These are phyloP conservation scores for Pneumocystis wakefieldiae DNA, from an alignment of 1,139 yeast species.

Conservation along the genomic window DNA sequence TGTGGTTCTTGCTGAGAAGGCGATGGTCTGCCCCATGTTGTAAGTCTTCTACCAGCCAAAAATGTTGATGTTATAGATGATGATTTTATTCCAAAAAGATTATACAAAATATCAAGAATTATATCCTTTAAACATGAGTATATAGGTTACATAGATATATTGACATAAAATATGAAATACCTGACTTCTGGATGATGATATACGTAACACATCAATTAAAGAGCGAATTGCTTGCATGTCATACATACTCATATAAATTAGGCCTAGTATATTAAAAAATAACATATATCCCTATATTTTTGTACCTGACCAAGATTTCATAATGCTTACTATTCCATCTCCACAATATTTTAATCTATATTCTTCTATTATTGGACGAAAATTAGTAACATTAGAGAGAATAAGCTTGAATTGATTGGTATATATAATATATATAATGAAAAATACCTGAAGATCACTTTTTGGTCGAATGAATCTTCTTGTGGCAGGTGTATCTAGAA, in stretches of 20 bases:
- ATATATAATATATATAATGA: not conserved
- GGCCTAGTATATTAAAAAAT: constrained; percentile 23
- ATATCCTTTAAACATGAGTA: constrained; percentile 28
- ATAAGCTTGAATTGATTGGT: constrained; percentile 38
- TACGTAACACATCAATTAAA: constrained; percentile 46
- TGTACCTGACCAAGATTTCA: constrained; percentile 54
- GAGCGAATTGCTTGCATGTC: constrained; percentile 43
- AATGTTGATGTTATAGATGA: constrained; percentile 42
- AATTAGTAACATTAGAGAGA: constrained; percentile 40
- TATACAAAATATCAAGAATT: constrained; percentile 45
- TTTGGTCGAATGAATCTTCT: constrained; percentile 46
- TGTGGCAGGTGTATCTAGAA: constrained; percentile 46
- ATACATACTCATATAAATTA: constrained; percentile 48
- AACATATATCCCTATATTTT: not conserved
- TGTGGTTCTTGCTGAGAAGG: constrained; percentile 2
- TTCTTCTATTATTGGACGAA: constrained; percentile 30
- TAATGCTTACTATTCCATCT: constrained; percentile 40
- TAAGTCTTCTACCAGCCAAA: constrained; percentile 25
- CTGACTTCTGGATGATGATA: constrained; percentile 32
- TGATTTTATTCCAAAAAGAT: constrained; percentile 45
- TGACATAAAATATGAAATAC: not conserved
- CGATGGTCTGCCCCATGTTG: constrained; percentile 12
- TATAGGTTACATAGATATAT: not conserved
- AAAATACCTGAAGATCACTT: constrained; percentile 37
- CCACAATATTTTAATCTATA: constrained; percentile 52